Evolutionary conservation across 306 rosid species (phyloP), one percentile per base, ranked within the genome.

Genomic region (Castanopsis chinensis): DNA sequence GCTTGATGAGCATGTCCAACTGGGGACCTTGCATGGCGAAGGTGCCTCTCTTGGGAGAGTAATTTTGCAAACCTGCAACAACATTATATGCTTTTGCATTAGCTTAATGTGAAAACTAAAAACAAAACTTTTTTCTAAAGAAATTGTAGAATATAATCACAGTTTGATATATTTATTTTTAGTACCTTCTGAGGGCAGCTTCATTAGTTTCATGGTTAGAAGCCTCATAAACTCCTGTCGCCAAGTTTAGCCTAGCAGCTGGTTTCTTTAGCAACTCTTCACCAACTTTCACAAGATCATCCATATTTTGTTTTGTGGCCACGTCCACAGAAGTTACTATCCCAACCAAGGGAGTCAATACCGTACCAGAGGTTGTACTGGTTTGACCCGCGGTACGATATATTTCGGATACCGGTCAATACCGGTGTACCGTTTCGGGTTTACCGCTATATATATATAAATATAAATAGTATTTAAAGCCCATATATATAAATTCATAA

Each of bases 231-330:
- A 13, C 3, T 0, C 94, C 91, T 0, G 83, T 88, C 9, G 80
- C 83, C 57, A 90, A 73, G 77, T 92, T 88, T 18, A 92, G 83
- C 87, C 77, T 87, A 3, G 89, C 77, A 76, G 90, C 88, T 1
- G 83, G 88, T 80, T 88, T 90, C 68, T 84, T 83, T 71, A 92
- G 76, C 45, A 92, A 35, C 0, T 45, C 64, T 74, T 92, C 92
- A 1, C 90, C 94, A 60, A 78, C 78, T 67, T 76, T 68, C 43
- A 87, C 85, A 6, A 92, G 88, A n/a, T 49, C 78, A 20, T 88
- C 65, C 74, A 92, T 49, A 77, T 90, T 90, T 74, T 87, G 53
- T 17, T 81, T 68, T 4, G 92, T 92, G 30, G 94, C 88, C 19
- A 85, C 32, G 55, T 92, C 97, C 12, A 92, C 81, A 0, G 97